Conservation (phyloP, 2,329 filamentous ascomycete genomes). For the Alternaria hordeiaustralica region DNA sequence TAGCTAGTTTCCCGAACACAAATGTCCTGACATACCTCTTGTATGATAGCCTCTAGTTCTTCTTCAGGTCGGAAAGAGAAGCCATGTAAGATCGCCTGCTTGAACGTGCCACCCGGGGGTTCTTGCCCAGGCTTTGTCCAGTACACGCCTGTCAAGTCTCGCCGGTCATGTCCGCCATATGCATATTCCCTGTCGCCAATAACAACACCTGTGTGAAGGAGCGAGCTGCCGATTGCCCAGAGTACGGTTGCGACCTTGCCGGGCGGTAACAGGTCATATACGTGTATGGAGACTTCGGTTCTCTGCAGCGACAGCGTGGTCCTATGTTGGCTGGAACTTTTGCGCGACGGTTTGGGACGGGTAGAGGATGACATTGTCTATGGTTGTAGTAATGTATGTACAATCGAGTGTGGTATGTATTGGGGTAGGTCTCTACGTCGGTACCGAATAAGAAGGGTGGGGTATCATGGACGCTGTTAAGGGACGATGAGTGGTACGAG, state of each 20-base stretch:
- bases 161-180: slow-evolving; percentile 79
- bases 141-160: slow-evolving; percentile 77
- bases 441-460: slow-evolving; percentile 15
- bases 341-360: slow-evolving; percentile 46
- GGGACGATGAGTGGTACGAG: slow-evolving; percentile 6
- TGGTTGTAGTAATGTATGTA: slow-evolving; percentile 1
- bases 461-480: slow-evolving; percentile 18
- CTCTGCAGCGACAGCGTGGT: slow-evolving; percentile 73
- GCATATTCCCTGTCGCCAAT: slow-evolving; percentile 83
- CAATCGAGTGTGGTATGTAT: slow-evolving; percentile 4
- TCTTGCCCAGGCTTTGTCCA: slow-evolving; percentile 75
- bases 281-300: slow-evolving; percentile 76
- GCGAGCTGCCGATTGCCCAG: slow-evolving; percentile 77
- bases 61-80: slow-evolving; percentile 72
- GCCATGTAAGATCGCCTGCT: slow-evolving; percentile 76
- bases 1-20: slow-evolving; percentile 8
- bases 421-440: slow-evolving; percentile 7
- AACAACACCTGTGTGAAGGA: slow-evolving; percentile 83
- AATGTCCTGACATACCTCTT: slow-evolving; percentile 47
- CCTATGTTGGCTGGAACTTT: slow-evolving; percentile 60
- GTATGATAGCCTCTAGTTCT: slow-evolving; percentile 75
- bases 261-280: slow-evolving; percentile 80
- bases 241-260: slow-evolving; percentile 76
- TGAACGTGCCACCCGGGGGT: slow-evolving; percentile 80
- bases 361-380: slow-evolving; percentile 39